Percentiles rank a stretch among this genome's conserved stretches.
phyloP scores from a whole-genome alignment of 108 stramenopile species.

The Pseudonitzschia multiseries region DNA sequence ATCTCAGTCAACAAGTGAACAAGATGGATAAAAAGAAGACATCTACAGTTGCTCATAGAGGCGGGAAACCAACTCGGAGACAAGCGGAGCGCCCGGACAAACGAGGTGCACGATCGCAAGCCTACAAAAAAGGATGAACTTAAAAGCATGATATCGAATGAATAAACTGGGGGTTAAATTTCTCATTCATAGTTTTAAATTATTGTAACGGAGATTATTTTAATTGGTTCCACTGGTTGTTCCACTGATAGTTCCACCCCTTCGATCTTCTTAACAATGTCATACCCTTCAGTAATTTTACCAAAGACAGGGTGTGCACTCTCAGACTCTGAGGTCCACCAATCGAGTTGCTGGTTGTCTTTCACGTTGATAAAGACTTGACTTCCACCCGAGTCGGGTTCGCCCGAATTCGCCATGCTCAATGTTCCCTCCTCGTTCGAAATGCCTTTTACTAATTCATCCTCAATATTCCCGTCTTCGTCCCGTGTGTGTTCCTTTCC shows the following conservation, averaged over 20 bases:
- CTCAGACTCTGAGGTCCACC: slow-evolving; percentile 47
- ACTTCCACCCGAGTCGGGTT: slow-evolving; percentile 52
- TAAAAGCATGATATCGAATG: not conserved
- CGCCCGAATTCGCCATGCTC: slow-evolving; percentile 61
- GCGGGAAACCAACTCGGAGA: slow-evolving; percentile 31
- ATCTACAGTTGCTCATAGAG: not conserved
- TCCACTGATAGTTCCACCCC: slow-evolving; percentile 37
- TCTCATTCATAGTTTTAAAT: not conserved
- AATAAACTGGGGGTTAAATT: not conserved
- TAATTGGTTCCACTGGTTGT: slow-evolving; percentile 52
- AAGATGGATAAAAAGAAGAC: slow-evolving; percentile 31
- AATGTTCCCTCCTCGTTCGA: slow-evolving; percentile 52
- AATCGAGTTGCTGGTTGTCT: slow-evolving; percentile 57
- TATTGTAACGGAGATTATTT: slow-evolving; percentile 46
- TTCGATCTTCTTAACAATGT: slow-evolving; percentile 51
- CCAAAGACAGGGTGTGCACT: slow-evolving; percentile 62
- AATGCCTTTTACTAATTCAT: slow-evolving; percentile 38
- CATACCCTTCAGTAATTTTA: slow-evolving; percentile 49
- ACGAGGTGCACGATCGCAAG: slow-evolving; percentile 27
- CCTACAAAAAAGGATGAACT: slow-evolving; percentile 34
- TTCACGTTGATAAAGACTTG: slow-evolving; percentile 62
- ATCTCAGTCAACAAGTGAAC: slow-evolving; percentile 35
- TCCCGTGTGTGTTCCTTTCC: slow-evolving; percentile 43
- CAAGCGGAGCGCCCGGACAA: slow-evolving; percentile 38
- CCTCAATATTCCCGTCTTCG: slow-evolving; percentile 45